A percentile compares a stretch with the other conserved stretches of the same genome.
Conservation (phyloP, 1,139 yeast species). For the Nakaseomyces nivariensis region DNA sequence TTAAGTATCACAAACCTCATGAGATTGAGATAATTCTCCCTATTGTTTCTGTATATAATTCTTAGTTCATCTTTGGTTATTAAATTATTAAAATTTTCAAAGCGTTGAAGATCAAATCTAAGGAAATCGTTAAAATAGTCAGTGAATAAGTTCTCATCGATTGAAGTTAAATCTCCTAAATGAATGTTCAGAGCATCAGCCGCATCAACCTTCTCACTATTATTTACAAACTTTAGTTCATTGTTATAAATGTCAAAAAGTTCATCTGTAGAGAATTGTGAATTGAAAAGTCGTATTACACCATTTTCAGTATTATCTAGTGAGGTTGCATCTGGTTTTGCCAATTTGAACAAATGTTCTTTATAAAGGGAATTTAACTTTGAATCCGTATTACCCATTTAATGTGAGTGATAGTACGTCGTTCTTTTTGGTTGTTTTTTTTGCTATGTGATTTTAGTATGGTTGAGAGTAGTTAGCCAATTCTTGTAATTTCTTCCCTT, state of each 20-base stretch:
- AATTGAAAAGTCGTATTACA: conserved; percentile 4
- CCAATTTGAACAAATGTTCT: conserved; percentile 52
- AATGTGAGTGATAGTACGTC: neutral
- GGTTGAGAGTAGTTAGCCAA: too few species aligned
- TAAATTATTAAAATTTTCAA: conserved; percentile 30
- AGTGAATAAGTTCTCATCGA: neutral
- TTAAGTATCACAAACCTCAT: conserved; percentile 33
- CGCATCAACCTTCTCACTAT: neutral
- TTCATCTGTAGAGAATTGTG: neutral
- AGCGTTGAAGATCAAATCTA: conserved; percentile 5
- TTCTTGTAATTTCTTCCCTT: too few species aligned
- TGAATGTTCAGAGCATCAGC: neutral
- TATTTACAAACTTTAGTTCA: neutral
- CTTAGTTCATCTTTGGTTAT: conserved; percentile 51
- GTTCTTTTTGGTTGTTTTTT: neutral
- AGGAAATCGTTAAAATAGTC: conserved; percentile 1
- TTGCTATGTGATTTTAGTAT: neutral
- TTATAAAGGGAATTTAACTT: conserved; percentile 41
- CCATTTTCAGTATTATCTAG: conserved; percentile 6
- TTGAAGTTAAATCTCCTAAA: neutral
- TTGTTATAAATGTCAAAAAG: neutral
- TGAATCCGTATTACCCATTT: conserved; percentile 68
- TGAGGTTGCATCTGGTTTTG: conserved; percentile 36
- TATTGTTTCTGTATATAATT: conserved; percentile 48
- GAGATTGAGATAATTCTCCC: conserved; percentile 45